Evolutionary conservation across 352 stramenopile genomes (phyloP), one percentile per base, ranked within the genome.

Genomic region (Globisporangium yorkense): DNA sequence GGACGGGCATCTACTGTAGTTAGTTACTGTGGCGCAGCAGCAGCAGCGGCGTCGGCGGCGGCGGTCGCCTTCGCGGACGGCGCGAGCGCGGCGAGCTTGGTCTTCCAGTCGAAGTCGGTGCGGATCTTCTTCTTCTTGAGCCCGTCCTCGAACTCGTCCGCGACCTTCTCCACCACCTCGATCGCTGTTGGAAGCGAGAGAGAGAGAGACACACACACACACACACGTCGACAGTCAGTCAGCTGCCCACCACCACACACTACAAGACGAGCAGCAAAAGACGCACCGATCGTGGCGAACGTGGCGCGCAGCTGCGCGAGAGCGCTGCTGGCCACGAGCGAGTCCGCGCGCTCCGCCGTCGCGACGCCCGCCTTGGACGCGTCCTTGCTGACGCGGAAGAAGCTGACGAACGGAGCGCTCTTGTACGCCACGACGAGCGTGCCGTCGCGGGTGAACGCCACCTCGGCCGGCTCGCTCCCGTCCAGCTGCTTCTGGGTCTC

Each of bases 71-170:
- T 49, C 3, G 44, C 44, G 44, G 44, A 18, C 44, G 44, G 44
- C 21, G n/a, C 47, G 47, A 55, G 27, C 47, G 46, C n/a, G 35
- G 56, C 56, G 31, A 74, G 37, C 59, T 78, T 77, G 54, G 55
- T 56, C 59, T 78, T 81, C 69, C 69, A 81, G 35, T 73, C 56
- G 40, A 61, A 48, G 43, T 56, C 70, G 7, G 66, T 78, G 63
- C 78, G 70, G 59, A 88, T 72, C 54, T 91, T 93, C 62, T 93
- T 93, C 78, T 93, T 93, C 65, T 87, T 81, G 48, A 89, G 56
- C 13, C 78, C 80, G 39, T 75, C 78, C 40, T 92, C 78, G 8
- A 87, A 72, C 40, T 79, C 71, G 31, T 92, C 77, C 18, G 75
- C 57, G 13, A 70, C 60, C 9, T 85, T 70, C 13, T 78, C 74